Conservation (phyloP, 768 basidiomycete species). For the Termitomyces heimii region DNA sequence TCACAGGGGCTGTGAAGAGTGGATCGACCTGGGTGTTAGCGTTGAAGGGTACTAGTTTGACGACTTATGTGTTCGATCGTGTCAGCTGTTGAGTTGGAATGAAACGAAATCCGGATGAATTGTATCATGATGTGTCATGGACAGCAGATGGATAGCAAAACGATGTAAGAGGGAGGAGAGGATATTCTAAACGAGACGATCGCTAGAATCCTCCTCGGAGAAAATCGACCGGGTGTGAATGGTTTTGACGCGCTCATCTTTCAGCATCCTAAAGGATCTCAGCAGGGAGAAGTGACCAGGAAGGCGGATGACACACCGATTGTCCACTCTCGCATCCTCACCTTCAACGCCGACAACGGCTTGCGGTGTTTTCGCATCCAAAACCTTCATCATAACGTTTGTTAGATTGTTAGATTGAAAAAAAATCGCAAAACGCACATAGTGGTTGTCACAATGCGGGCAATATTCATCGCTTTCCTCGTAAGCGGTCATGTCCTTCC, state of each 20-base stretch:
- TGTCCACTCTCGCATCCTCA: constrained; percentile 84
- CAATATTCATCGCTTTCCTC: constrained; percentile 99
- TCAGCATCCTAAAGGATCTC: constrained; percentile 61
- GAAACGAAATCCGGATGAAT: background rate
- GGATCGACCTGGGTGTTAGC: constrained; percentile 22
- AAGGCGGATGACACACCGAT: constrained; percentile 49
- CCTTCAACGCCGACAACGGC: constrained; percentile 84
- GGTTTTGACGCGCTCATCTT: constrained; percentile 73
- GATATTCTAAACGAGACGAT: constrained; percentile 12
- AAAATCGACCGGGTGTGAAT: constrained; percentile 37
- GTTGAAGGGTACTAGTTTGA: constrained; percentile 27
- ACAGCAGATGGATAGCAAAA: constrained; percentile 5
- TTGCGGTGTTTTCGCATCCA: constrained; percentile 89
- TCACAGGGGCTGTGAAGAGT: constrained; percentile 19
- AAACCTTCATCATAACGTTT: constrained; percentile 45
- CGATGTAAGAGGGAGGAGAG: background rate
- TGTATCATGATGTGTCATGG: background rate
- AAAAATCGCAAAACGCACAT: constrained; percentile 50
- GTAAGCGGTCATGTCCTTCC: constrained; percentile 88
- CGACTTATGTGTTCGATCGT: constrained; percentile 27
- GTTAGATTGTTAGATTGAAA: background rate
- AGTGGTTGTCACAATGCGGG: constrained; percentile 98
- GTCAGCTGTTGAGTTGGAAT: constrained; percentile 16
- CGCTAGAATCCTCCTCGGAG: constrained; percentile 13
- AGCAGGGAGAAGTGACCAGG: background rate